A percentile compares a stretch with the other conserved stretches of the same genome.
Evolutionary conservation across 2,329 filamentous ascomycete genomes (phyloP).

Genomic region (Fusarium nisikadoi): DNA sequence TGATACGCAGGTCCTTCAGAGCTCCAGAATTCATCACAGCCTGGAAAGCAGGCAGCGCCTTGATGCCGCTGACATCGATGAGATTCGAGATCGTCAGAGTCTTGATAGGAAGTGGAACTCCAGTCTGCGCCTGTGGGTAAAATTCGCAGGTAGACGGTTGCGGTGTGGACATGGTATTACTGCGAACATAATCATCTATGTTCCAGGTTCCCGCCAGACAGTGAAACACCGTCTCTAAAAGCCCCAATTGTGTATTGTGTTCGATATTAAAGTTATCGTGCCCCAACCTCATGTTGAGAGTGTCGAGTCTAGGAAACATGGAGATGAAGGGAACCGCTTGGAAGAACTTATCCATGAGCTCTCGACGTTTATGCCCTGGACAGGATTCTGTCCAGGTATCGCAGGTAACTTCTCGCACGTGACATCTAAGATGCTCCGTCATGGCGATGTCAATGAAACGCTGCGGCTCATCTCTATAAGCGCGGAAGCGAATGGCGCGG

Average conservation of each 20-base stretch:
- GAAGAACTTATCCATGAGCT: neutral
- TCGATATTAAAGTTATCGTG: neutral
- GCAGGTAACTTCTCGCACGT: conserved; percentile 12
- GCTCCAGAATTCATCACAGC: neutral
- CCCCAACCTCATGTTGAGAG: conserved; percentile 9
- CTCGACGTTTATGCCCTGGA: neutral
- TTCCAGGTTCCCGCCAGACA: conserved; percentile 13
- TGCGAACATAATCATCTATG: neutral
- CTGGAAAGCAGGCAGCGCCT: neutral
- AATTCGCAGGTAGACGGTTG: too few relatives aligned
- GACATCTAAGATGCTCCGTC: neutral
- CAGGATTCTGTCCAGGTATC: conserved; percentile 2
- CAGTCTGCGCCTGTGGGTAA: neutral
- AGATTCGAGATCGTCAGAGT: conserved; percentile 10
- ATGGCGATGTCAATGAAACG: neutral
- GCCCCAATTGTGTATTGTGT: neutral
- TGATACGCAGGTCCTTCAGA: conserved; percentile 2
- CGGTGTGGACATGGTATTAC: neutral
- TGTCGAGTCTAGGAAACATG: neutral
- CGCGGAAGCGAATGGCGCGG: conserved; percentile 5
- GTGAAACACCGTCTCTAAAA: conserved; percentile 16
- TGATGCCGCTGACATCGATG: neutral
- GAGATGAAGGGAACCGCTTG: neutral
- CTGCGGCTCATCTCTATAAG: neutral
- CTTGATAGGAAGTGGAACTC: neutral